Evolutionary conservation across 139 green algal genomes (phyloP), one percentile per base, ranked within the genome.

Genomic region (Ettlia oleoabundans): DNA sequence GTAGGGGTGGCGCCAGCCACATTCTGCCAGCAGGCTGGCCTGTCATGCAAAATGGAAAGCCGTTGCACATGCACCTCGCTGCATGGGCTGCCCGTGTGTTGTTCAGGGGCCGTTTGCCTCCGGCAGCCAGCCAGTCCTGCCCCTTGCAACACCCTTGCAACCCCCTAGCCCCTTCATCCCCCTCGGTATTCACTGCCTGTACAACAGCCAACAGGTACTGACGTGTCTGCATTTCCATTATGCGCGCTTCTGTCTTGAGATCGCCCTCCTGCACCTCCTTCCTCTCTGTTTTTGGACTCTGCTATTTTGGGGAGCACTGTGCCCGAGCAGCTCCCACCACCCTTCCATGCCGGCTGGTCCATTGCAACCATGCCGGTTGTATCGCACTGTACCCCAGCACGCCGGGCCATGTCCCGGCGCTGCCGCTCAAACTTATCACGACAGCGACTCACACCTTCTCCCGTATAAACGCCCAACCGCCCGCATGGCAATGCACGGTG

Each of bases 1-100:
- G 76, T 86, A 58, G 47, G 47, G n/a, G n/a, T n/a, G n/a, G n/a
- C n/a, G n/a, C 47, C 47, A 58, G 47, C 13, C 47, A 58, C 47
- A n/a, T 58, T 58, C 13, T 58, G 47, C 47, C 10, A 24, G 13
- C 13, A 10, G 15, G 47, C 47, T 58, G 47, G 47, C 47, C 47
- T 58, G 47, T 15, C 47, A 58, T 58, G n/a, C n/a, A n/a, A n/a
- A n/a, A n/a, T n/a, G n/a, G n/a, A n/a, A n/a, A n/a, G n/a, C n/a
- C n/a, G n/a, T n/a, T n/a, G n/a, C n/a, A n/a, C n/a, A n/a, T n/a
- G n/a, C n/a, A n/a, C n/a, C n/a, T n/a, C n/a, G n/a, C n/a, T n/a
- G n/a, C n/a, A n/a, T n/a, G n/a, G n/a, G n/a, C n/a, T n/a, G n/a
- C n/a, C n/a, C n/a, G n/a, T n/a, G n/a, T n/a, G n/a, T n/a, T n/a